Percentiles rank a stretch among this genome's conserved stretches.
These are phyloP conservation scores for Lepidium aucheri DNA, from an alignment of 345 rosid species.

Conservation along the genomic window DNA sequence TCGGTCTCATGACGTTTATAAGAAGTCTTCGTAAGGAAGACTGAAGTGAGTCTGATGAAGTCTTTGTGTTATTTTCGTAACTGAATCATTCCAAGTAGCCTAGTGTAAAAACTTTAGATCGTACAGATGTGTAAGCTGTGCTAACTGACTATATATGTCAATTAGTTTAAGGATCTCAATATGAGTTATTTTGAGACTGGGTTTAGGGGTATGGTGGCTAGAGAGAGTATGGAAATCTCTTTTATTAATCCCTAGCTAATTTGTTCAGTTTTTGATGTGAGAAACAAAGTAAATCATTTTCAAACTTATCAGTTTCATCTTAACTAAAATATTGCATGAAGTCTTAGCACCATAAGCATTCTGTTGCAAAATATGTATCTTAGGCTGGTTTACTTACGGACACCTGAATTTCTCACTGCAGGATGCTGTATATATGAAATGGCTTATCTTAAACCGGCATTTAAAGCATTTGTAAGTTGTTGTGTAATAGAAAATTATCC, in stretches of 20 bases:
- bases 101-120: background rate
- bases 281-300: background rate
- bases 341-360: background rate
- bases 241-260: background rate
- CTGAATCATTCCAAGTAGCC: background rate
- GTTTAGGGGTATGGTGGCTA: background rate
- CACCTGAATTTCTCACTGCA: conserved; percentile 27
- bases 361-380: background rate
- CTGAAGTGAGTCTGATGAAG: background rate
- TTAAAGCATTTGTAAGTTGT: conserved; percentile 84
- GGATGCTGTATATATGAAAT: conserved; percentile 96
- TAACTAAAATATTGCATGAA: background rate
- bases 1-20: background rate
- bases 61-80: background rate
- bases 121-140: background rate
- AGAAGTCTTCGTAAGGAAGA: background rate
- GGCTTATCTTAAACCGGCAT: conserved; percentile 77
- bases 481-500: background rate
- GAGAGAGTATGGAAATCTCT: background rate
- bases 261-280: background rate
- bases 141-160: background rate
- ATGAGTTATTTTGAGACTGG: background rate
- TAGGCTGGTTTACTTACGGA: background rate
- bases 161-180: background rate
- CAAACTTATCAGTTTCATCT: background rate